Conservation (phyloP, 2,329 filamentous ascomycete genomes). For the Aureobasidium subglaciale region DNA sequence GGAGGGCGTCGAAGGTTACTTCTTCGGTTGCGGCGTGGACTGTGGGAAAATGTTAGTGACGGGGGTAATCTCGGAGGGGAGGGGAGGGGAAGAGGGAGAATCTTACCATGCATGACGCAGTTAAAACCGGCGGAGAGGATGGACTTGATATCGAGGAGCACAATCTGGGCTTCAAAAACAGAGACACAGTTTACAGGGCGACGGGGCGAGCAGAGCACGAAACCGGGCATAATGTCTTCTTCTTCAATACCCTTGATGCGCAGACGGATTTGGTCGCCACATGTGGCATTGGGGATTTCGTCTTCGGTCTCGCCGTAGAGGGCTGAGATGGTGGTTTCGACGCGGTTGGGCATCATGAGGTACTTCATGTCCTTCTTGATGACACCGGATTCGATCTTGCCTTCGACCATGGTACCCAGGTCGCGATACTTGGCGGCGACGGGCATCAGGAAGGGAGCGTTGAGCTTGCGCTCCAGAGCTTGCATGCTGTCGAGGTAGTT, state of each 20-base stretch:
- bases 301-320: constrained; percentile 96
- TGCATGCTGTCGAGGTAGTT: constrained; percentile 95
- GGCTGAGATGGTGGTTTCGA: constrained; percentile 71
- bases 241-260: constrained; percentile 93
- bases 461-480: constrained; percentile 87
- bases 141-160: constrained; percentile 86
- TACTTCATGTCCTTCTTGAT: constrained; percentile 82
- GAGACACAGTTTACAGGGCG: constrained; percentile 85
- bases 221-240: constrained; percentile 91
- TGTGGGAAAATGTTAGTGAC: not conserved
- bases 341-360: constrained; percentile 93
- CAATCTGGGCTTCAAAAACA: constrained; percentile 92
- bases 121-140: constrained; percentile 95
- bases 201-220: constrained; percentile 92
- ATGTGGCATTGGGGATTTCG: constrained; percentile 72
- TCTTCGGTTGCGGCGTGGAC: constrained; percentile 97
- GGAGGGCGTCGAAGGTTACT: constrained; percentile 77
- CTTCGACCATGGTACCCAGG: constrained; percentile 95
- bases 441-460: constrained; percentile 99
- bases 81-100: not conserved
- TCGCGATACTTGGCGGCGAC: constrained; percentile 94
- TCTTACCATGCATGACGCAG: constrained; percentile 70
- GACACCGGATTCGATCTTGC: constrained; percentile 91
- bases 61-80: too few species aligned
- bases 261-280: constrained; percentile 89